Conservation (phyloP, 331 rosid genomes). For the Saraca asoca region DNA sequence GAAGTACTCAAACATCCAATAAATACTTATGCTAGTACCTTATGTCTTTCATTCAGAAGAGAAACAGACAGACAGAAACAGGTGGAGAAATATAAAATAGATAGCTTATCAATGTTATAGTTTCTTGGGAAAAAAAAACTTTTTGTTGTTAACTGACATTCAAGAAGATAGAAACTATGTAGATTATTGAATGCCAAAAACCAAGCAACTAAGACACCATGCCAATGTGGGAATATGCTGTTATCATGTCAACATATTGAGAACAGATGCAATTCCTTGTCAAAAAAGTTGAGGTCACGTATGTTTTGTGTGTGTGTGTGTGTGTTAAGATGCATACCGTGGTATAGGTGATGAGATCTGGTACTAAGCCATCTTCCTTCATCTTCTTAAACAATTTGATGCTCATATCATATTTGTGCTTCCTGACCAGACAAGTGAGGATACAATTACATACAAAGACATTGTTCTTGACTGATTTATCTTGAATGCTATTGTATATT, state of each 20-base stretch:
- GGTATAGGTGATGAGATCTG: constrained; percentile 81
- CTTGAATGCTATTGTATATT: constrained; percentile 61
- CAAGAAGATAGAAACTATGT: neutral
- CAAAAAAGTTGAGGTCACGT: constrained; percentile 1
- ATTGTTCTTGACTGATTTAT: constrained; percentile 56
- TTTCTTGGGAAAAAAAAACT: neutral
- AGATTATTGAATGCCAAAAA: neutral
- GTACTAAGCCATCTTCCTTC: constrained; percentile 71
- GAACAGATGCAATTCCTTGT: neutral
- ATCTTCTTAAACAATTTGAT: constrained; percentile 67
- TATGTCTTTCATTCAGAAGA: neutral
- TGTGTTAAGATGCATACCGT: constrained; percentile 52
- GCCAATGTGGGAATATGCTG: neutral
- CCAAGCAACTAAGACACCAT: neutral
- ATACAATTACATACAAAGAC: constrained; percentile 71
- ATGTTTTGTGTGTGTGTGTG: neutral
- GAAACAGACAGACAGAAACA: neutral
- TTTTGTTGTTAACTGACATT: neutral
- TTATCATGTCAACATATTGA: neutral
- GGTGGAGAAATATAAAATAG: neutral
- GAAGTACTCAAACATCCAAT: neutral
- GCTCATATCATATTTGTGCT: constrained; percentile 62
- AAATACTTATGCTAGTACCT: neutral
- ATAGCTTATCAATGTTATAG: neutral
- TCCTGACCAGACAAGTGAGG: constrained; percentile 64